phyloP scores from a whole-genome alignment of 306 rosid genomes.

The Prunus salicina region DNA sequence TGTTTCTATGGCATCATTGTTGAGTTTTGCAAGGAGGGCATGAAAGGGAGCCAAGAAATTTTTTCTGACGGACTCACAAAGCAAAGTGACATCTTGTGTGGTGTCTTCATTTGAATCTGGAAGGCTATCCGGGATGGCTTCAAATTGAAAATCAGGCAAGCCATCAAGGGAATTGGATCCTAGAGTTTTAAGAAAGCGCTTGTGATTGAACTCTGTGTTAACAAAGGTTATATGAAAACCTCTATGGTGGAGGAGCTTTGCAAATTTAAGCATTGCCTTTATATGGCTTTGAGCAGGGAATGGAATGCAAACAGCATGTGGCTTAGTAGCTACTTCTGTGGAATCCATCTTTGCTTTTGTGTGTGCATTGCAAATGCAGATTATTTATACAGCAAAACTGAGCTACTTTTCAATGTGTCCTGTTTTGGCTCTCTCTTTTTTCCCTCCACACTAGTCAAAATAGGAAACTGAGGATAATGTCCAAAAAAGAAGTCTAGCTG shows the following conservation, averaged over 20 bases:
- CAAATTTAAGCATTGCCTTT: too few relatives aligned
- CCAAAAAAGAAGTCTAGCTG: neutral
- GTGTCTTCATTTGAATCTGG: neutral
- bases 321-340: neutral
- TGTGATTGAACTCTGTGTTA: too few relatives aligned
- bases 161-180: neutral
- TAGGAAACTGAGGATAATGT: neutral
- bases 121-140: neutral
- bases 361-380: too few relatives aligned
- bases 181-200: too few relatives aligned
- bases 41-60: neutral
- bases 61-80: neutral
- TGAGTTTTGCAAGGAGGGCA: neutral
- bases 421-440: too few relatives aligned
- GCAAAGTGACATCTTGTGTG: neutral
- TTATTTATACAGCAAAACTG: too few relatives aligned
- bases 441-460: neutral
- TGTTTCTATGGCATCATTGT: neutral
- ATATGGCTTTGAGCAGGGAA: too few relatives aligned
- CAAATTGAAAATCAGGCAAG: neutral
- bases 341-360: neutral
- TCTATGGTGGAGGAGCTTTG: too few relatives aligned
- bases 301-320: constrained; percentile 2
- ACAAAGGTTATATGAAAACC: too few relatives aligned
- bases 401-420: too few relatives aligned